These are phyloP conservation scores for Lichtheimia ramosa DNA, from an alignment of 371 early-diverging fungal species.

Conservation along the genomic window DNA sequence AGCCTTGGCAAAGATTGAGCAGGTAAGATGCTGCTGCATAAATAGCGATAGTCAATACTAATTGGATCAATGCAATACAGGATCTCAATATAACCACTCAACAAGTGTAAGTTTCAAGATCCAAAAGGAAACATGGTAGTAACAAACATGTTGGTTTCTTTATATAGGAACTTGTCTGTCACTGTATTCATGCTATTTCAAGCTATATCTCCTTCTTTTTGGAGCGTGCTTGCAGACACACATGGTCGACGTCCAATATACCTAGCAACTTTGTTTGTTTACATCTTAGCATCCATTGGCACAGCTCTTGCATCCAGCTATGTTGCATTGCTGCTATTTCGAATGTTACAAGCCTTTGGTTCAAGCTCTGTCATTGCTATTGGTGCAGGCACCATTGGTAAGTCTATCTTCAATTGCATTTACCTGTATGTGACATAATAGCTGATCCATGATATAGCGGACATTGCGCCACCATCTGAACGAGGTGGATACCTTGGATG, in stretches of 20 bases:
- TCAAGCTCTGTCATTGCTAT: slow-evolving; percentile 66
- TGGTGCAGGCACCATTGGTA: slow-evolving; percentile 67
- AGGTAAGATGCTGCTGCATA: slow-evolving; percentile 5
- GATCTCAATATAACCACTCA: slow-evolving; percentile 13
- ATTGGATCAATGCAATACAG: background rate
- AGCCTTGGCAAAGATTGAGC: slow-evolving; percentile 23
- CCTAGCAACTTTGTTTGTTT: slow-evolving; percentile 57
- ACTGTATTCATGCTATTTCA: slow-evolving; percentile 47
- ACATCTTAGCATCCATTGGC: slow-evolving; percentile 59
- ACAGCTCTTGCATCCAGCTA: slow-evolving; percentile 54
- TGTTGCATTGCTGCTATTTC: slow-evolving; percentile 50
- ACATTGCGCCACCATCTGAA: slow-evolving; percentile 15
- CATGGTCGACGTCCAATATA: slow-evolving; percentile 68
- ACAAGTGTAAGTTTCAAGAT: slow-evolving; percentile 20
- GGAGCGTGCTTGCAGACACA: slow-evolving; percentile 67
- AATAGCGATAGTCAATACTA: background rate
- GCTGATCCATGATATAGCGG: slow-evolving; percentile 4
- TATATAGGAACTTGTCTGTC: slow-evolving; percentile 32
- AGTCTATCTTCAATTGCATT: background rate
- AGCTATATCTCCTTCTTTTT: slow-evolving; percentile 50
- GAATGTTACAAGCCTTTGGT: slow-evolving; percentile 68
- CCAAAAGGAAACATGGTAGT: background rate
- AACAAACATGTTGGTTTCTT: background rate
- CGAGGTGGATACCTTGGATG: slow-evolving; percentile 21
- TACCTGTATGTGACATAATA: too few relatives aligned